Evolutionary conservation across 768 basidiomycete genomes (phyloP).

Genomic region (Polyporus arcularius): DNA sequence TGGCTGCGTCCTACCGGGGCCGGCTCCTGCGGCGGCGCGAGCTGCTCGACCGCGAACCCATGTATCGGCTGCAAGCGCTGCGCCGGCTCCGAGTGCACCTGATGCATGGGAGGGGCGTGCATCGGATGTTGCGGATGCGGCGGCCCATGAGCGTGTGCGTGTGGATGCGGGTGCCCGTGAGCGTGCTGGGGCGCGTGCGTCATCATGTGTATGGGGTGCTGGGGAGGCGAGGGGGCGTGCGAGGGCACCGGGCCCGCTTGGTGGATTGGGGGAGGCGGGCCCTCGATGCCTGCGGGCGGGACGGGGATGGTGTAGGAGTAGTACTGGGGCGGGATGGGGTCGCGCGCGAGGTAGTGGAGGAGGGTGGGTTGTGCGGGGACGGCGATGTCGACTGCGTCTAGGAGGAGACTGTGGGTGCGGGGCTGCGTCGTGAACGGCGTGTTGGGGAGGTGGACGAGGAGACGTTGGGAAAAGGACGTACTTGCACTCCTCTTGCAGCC

Average conservation of each 20-base stretch:
- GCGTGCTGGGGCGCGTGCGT: neutral
- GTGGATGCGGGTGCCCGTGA: neutral
- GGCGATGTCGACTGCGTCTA: constrained; percentile 34
- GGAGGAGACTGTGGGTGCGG: constrained; percentile 23
- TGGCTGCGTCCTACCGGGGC: neutral
- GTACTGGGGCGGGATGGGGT: constrained; percentile 31
- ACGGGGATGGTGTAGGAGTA: constrained; percentile 25
- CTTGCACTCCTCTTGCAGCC: constrained; percentile 33
- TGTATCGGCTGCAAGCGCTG: constrained; percentile 5
- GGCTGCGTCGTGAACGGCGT: neutral
- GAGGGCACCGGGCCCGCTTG: neutral
- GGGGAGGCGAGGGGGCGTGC: neutral
- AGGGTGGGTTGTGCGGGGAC: constrained; percentile 29
- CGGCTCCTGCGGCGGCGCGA: neutral
- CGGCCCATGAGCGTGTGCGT: neutral
- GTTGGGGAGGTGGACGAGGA: neutral
- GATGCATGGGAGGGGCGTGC: neutral
- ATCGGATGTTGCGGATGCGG: neutral
- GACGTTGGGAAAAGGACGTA: constrained; percentile 8
- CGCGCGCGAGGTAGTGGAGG: constrained; percentile 27
- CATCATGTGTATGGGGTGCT: neutral
- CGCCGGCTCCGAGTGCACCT: neutral
- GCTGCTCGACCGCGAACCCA: constrained; percentile 2
- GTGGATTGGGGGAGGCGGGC: constrained; percentile 9
- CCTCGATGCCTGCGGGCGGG: neutral